Percentiles rank a stretch among this genome's conserved stretches.
phyloP scores from a whole-genome alignment of 768 basidiomycete genomes.

The Suillus variegatus region DNA sequence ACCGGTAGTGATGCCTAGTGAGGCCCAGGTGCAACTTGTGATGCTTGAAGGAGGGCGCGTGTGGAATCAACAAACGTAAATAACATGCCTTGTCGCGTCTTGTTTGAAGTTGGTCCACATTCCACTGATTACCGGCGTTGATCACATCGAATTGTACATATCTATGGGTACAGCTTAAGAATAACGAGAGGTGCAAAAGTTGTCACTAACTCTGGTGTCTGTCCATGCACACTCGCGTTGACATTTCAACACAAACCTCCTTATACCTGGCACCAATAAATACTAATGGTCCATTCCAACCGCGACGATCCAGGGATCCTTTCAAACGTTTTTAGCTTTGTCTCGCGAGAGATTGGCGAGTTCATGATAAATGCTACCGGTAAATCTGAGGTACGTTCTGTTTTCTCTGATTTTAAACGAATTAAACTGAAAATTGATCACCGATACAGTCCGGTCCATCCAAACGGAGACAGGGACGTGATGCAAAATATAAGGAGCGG shows the following conservation, averaged over 20 bases:
- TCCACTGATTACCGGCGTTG: too few relatives aligned
- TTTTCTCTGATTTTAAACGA: neutral
- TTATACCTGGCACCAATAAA: too few relatives aligned
- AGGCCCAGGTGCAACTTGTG: too few relatives aligned
- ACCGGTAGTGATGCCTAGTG: too few relatives aligned
- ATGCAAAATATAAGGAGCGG: neutral
- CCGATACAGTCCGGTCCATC: conserved; percentile 11
- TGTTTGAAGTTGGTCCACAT: conserved; percentile 12
- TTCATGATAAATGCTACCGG: conserved; percentile 70
- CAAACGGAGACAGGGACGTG: conserved; percentile 2
- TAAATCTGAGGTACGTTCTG: neutral
- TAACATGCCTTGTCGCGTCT: conserved; percentile 15
- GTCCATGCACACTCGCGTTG: too few relatives aligned
- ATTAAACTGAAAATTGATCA: conserved; percentile 17
- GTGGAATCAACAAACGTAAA: conserved; percentile 18
- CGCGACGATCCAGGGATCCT: conserved; percentile 41
- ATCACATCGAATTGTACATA: too few relatives aligned
- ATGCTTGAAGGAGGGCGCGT: too few relatives aligned
- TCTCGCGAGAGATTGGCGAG: conserved; percentile 69
- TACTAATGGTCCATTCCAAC: neutral
- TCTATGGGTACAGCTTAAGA: too few relatives aligned
- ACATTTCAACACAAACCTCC: too few relatives aligned
- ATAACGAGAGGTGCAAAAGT: too few relatives aligned
- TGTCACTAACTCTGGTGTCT: too few relatives aligned
- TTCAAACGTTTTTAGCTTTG: conserved; percentile 66